These are phyloP conservation scores for Naganishia sp. DNA, from an alignment of 1,284 basidiomycete genomes.

Conservation along the genomic window DNA sequence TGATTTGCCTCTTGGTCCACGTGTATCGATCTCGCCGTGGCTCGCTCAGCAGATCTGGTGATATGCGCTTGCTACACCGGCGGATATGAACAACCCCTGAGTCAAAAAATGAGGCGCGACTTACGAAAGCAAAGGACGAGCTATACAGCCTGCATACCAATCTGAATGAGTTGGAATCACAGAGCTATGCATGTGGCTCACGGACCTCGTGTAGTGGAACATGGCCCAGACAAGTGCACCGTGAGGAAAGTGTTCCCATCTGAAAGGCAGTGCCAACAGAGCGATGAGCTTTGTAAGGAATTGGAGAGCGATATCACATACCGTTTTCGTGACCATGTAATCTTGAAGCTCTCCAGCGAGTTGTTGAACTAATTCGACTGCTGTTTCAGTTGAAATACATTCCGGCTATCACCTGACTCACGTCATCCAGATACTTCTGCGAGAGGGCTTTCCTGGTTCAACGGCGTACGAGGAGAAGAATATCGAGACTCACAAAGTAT, in stretches of 20 bases:
- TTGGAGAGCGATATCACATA: slow-evolving; percentile 6
- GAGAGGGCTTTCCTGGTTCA: slow-evolving; percentile 44
- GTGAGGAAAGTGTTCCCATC: slow-evolving; percentile 46
- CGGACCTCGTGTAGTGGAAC: slow-evolving; percentile 45
- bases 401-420: slow-evolving; percentile 18
- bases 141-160: slow-evolving; percentile 44
- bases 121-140: slow-evolving; percentile 53
- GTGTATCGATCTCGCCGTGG: slow-evolving; percentile 43
- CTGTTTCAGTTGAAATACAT: background rate
- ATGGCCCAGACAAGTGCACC: slow-evolving; percentile 49
- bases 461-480: background rate
- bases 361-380: slow-evolving; percentile 40
- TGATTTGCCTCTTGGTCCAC: slow-evolving; percentile 33
- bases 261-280: slow-evolving; percentile 7
- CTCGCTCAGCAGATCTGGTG: slow-evolving; percentile 49
- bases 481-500: slow-evolving; percentile 38
- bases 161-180: background rate
- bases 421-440: slow-evolving; percentile 52
- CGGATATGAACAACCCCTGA: background rate
- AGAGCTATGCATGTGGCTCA: background rate
- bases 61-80: slow-evolving; percentile 51
- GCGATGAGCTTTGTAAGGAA: background rate
- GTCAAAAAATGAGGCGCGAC: slow-evolving; percentile 21
- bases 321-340: slow-evolving; percentile 48
- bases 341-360: slow-evolving; percentile 51